These are phyloP conservation scores for Thermothelomyces thermophilus DNA, from an alignment of 2,329 filamentous ascomycete species.

Conservation along the genomic window DNA sequence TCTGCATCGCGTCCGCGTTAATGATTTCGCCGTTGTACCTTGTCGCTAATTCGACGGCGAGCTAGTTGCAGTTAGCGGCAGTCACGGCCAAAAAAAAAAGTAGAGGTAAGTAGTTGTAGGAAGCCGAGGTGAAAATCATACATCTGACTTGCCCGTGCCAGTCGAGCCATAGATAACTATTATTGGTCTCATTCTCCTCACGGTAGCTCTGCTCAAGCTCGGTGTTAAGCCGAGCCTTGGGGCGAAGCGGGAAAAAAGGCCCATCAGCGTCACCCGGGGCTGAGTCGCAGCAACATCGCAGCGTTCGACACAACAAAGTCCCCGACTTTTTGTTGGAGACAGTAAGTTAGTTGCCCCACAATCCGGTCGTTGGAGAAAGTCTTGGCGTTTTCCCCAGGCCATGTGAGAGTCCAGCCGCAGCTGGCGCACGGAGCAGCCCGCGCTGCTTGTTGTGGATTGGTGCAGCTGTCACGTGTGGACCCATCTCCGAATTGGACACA, in stretches of 20 bases:
- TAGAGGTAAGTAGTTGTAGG: too few species aligned
- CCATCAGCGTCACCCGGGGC: conserved; percentile 12
- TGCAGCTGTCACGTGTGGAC: conserved; percentile 24
- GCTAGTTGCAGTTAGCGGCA: conserved; percentile 40
- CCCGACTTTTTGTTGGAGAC: background rate
- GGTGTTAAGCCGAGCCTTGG: background rate
- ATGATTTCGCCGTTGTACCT: conserved; percentile 88
- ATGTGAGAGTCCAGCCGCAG: background rate
- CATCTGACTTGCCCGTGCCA: conserved; percentile 35
- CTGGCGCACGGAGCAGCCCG: conserved; percentile 6
- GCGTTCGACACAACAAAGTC: background rate
- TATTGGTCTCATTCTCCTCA: conserved; percentile 21
- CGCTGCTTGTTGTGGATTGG: conserved; percentile 9
- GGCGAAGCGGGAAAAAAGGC: conserved; percentile 1
- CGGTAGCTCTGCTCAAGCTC: background rate
- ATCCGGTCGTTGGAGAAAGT: conserved; percentile 10
- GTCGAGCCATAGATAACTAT: conserved; percentile 28
- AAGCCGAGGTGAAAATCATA: conserved; percentile 16
- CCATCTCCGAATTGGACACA: conserved; percentile 28
- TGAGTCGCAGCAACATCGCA: conserved; percentile 3
- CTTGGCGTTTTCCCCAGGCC: conserved; percentile 6
- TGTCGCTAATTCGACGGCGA: conserved; percentile 80
- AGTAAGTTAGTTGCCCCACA: background rate
- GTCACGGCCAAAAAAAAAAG: background rate
- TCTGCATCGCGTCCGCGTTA: conserved; percentile 97